A percentile compares a stretch with the other conserved stretches of the same genome.
phyloP scores from a whole-genome alignment of 768 basidiomycete species.

The Coprinellus micaceus region DNA sequence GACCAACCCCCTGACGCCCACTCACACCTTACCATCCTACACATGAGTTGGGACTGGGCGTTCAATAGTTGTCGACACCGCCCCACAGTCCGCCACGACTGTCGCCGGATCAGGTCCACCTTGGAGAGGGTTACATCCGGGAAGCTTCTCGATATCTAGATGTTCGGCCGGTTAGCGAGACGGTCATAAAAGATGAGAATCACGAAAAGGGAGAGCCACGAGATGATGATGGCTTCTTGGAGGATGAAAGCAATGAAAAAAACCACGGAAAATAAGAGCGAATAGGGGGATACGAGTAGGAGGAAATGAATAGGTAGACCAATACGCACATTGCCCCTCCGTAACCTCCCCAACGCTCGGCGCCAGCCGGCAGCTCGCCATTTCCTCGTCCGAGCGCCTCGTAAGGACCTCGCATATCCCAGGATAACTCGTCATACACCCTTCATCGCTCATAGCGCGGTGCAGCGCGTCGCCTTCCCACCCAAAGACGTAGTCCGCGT shows the following conservation, averaged over 20 bases:
- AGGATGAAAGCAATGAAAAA: too few species aligned
- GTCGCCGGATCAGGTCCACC: background rate
- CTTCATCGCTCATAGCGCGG: conserved; percentile 6
- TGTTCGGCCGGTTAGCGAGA: background rate
- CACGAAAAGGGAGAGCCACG: too few species aligned
- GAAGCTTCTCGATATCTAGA: conserved; percentile 2
- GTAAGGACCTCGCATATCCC: conserved; percentile 6
- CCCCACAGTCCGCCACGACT: background rate
- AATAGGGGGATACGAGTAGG: too few species aligned
- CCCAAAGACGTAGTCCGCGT: conserved; percentile 12
- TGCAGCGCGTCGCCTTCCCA: conserved; percentile 11
- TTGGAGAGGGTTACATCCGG: conserved; percentile 1
- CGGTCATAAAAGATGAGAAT: background rate
- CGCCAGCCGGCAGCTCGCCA: background rate
- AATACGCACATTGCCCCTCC: conserved; percentile 6
- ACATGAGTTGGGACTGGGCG: background rate
- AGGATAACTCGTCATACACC: conserved; percentile 2
- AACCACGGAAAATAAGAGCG: too few species aligned
- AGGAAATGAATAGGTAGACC: too few species aligned
- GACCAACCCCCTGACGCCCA: too few species aligned
- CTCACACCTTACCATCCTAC: too few species aligned
- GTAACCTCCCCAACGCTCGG: conserved; percentile 3
- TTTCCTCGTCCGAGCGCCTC: conserved; percentile 4
- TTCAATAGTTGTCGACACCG: background rate
- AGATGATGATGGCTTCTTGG: too few species aligned